These are phyloP conservation scores for Collybia nuda DNA, from an alignment of 768 basidiomycete genomes.

Conservation along the genomic window DNA sequence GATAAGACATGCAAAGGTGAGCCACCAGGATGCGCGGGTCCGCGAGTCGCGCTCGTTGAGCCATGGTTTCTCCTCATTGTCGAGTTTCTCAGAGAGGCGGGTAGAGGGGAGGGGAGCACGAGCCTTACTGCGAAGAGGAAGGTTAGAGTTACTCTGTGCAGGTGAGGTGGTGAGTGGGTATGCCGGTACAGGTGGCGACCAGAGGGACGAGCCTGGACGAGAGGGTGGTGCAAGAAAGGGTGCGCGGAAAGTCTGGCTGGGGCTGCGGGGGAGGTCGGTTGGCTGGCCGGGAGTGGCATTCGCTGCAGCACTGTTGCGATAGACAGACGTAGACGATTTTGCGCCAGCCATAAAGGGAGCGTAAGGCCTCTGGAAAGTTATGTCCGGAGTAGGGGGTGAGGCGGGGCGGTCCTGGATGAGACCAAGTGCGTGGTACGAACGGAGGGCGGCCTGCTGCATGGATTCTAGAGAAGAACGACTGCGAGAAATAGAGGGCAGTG, in stretches of 20 bases:
- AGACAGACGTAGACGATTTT: constrained; percentile 30
- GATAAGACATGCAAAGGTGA: constrained; percentile 54
- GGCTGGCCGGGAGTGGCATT: constrained; percentile 23
- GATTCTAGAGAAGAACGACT: constrained; percentile 46
- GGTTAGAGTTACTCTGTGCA: constrained; percentile 25
- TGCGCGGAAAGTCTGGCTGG: constrained; percentile 56
- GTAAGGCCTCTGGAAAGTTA: constrained; percentile 35
- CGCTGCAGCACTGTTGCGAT: constrained; percentile 44
- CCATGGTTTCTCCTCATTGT: constrained; percentile 63
- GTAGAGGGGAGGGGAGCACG: constrained; percentile 46
- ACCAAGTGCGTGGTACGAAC: constrained; percentile 20
- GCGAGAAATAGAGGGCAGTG: constrained; percentile 40
- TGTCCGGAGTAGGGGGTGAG: not conserved
- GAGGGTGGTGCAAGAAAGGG: constrained; percentile 73
- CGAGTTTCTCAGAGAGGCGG: constrained; percentile 51
- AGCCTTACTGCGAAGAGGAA: constrained; percentile 21
- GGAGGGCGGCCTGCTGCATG: constrained; percentile 24
- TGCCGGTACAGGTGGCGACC: constrained; percentile 51
- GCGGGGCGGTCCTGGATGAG: constrained; percentile 9
- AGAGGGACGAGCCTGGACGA: constrained; percentile 58
- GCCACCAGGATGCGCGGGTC: constrained; percentile 37
- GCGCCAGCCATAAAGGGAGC: constrained; percentile 45
- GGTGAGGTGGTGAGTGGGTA: constrained; percentile 27
- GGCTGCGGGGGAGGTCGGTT: constrained; percentile 33
- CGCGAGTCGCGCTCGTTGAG: constrained; percentile 20